Evolutionary conservation across 352 stramenopile genomes (phyloP).

Genomic region (Plasmopara muralis): DNA sequence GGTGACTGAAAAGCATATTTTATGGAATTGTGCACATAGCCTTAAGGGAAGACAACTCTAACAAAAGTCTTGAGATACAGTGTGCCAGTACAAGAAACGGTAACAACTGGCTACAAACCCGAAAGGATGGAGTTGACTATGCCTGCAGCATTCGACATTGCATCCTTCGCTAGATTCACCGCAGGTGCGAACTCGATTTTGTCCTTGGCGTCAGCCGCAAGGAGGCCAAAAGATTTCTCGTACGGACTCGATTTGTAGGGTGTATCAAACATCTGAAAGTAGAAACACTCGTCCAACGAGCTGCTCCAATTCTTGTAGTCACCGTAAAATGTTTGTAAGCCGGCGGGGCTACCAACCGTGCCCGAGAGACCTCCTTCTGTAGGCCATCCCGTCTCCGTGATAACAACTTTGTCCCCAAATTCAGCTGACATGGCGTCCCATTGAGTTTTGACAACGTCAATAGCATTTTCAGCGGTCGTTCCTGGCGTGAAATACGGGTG

Average conservation of each 20-base stretch:
- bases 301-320: conserved; percentile 49
- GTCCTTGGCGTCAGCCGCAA: conserved; percentile 17
- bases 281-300: conserved; percentile 35
- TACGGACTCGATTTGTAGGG: conserved; percentile 32
- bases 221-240: conserved; percentile 46
- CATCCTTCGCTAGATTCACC: neutral
- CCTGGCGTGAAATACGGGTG: conserved; percentile 40
- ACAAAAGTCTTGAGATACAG: neutral
- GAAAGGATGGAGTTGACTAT: conserved; percentile 2
- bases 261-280: conserved; percentile 72
- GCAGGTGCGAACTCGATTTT: conserved; percentile 21
- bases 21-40: conserved; percentile 7
- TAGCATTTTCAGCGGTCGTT: conserved; percentile 21
- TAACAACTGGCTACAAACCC: neutral
- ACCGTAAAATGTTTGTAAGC: conserved; percentile 31
- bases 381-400: conserved; percentile 51
- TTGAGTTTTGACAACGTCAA: conserved; percentile 33
- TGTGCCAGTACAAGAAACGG: conserved; percentile 1
- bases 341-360: conserved; percentile 22
- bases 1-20: neutral
- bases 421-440: conserved; percentile 24
- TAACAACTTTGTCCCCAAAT: conserved; percentile 38
- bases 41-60: neutral
- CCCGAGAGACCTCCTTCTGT: conserved; percentile 20
- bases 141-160: neutral